Evolutionary conservation across 106 monocot genomes (phyloP).

Genomic region (Dendrobium catenatum): DNA sequence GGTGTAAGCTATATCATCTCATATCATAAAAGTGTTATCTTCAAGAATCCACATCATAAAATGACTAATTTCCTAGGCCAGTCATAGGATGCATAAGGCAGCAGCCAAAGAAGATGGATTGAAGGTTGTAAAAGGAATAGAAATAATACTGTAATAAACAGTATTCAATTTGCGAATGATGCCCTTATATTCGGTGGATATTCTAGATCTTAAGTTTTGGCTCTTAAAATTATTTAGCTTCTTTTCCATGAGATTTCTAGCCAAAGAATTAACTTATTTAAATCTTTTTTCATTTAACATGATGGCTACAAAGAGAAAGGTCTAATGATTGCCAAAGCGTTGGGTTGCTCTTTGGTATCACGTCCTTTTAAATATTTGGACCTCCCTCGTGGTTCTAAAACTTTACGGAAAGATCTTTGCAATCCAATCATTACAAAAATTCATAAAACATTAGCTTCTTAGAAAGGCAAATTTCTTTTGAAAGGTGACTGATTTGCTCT

Average conservation of each 20-base stretch:
- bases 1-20: not conserved
- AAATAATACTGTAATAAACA: not conserved
- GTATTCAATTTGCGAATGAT: not conserved
- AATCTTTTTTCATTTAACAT: not conserved
- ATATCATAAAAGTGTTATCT: not conserved
- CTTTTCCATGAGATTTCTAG: not conserved
- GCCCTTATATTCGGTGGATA: not conserved
- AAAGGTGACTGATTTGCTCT: not conserved
- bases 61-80: not conserved
- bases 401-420: not conserved
- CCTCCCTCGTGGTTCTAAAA: not conserved
- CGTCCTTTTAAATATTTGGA: not conserved
- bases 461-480: not conserved
- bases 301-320: not conserved
- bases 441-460: not conserved
- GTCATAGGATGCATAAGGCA: not conserved
- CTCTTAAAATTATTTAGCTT: not conserved
- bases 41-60: not conserved
- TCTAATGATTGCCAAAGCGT: not conserved
- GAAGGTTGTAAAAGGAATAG: not conserved
- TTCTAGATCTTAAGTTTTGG: too few relatives aligned
- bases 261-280: not conserved
- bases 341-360: not conserved
- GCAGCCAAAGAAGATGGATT: not conserved
- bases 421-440: not conserved